Percentiles rank a stretch among this genome's conserved stretches.
Conservation (phyloP, 2,329 filamentous ascomycete species). For the Fusarium floridanum region DNA sequence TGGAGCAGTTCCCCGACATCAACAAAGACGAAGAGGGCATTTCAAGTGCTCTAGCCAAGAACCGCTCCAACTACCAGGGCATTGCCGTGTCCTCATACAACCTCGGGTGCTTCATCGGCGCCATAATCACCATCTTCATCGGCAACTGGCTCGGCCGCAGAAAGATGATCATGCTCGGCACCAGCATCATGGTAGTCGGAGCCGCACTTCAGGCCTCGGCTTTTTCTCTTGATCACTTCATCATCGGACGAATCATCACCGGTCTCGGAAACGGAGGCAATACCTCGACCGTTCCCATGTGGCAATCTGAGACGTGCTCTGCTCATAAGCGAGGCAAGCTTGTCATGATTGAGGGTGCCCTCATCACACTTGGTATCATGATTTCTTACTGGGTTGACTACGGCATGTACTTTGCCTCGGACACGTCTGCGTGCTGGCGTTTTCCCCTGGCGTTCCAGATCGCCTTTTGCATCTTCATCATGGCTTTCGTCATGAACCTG, state of each 20-base stretch:
- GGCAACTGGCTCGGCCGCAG: conserved; percentile 73
- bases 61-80: conserved; percentile 65
- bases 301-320: conserved; percentile 71
- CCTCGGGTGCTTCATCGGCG: conserved; percentile 73
- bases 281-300: conserved; percentile 69
- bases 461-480: conserved; percentile 69
- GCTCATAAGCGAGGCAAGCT: conserved; percentile 70
- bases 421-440: conserved; percentile 61
- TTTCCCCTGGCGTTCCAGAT: conserved; percentile 70
- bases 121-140: conserved; percentile 74
- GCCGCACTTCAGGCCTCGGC: conserved; percentile 70
- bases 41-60: conserved; percentile 49
- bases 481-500: conserved; percentile 64
- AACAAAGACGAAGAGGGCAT: conserved; percentile 58
- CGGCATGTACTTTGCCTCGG: conserved; percentile 63
- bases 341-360: conserved; percentile 71
- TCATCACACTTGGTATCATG: conserved; percentile 69
- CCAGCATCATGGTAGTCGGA: conserved; percentile 69
- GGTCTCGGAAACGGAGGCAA: conserved; percentile 70
- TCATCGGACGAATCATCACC: conserved; percentile 69
- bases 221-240: conserved; percentile 66
- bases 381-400: conserved; percentile 73
- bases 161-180: conserved; percentile 71
- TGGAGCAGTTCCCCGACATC: conserved; percentile 67
- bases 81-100: conserved; percentile 70